Evolutionary conservation across 2,329 filamentous ascomycete genomes (phyloP), one percentile per base, ranked within the genome.

Genomic region (Calonectria hongkongensis): DNA sequence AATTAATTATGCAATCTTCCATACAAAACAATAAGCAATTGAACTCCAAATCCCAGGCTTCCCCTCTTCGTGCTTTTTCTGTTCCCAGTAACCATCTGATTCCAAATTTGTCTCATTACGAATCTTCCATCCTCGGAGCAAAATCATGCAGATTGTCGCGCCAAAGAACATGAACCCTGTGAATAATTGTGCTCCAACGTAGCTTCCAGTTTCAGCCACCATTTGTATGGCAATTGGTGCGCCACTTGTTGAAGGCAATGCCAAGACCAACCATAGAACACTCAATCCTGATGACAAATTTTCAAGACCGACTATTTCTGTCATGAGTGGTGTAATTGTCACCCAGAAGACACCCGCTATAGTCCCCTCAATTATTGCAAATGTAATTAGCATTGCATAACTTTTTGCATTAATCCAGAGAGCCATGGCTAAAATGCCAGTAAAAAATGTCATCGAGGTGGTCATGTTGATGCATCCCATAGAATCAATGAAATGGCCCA

Each of bases 401-500:
- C 80, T 82, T 75, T 88, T 89, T 48, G 90, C 89, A 2, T 93
- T 93, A 67, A 92, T 91, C 94, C 94, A 96, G 39, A 96, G 88
- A n/a, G 93, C 89, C 51, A 96, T 88, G 45, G 90, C 89, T 39
- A 94, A 89, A 1, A 95, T 72, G 6, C 90, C 92, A 1, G 89
- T 89, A 3, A 92, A 79, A 39, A 94, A 89, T 0, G 93, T 94
- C 81, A 91, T 91, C 0, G 89, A 80, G 2, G 86, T 88, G 0
- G 93, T 92, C 84, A 95, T 92, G 79, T 96, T 96, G 76, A 96
- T 89, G 12, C 94, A 88, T 0, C 94, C 94, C 8, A 92, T 87
- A 1, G 83, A 85, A 81, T 96, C 94, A 70, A 91, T 94, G 71
- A 92, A 92, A 70, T 94, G 91, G 0, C 94, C 94, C 50, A 96